These are phyloP conservation scores for Zalerion maritima DNA, from an alignment of 495 filamentous ascomycete species.

Conservation along the genomic window DNA sequence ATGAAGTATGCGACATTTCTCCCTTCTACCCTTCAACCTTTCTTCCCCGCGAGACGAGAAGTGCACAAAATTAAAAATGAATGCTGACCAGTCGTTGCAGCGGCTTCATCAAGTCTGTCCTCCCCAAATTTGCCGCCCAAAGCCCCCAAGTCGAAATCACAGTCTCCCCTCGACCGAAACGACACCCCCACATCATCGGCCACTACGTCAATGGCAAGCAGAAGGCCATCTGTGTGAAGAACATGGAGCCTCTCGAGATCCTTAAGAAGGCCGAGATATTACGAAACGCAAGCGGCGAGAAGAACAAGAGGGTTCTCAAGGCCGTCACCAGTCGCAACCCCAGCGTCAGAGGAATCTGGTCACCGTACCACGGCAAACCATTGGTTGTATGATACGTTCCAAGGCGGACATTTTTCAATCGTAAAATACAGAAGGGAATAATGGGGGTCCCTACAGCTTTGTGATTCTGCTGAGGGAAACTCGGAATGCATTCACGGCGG, in stretches of 20 bases:
- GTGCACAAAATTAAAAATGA: too few species aligned
- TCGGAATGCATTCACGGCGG: too few species aligned
- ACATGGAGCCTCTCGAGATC: conserved; percentile 67
- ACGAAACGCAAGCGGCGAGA: conserved; percentile 75
- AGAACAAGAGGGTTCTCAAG: conserved; percentile 64
- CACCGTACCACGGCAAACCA: conserved; percentile 66
- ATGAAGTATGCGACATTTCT: conserved; percentile 58
- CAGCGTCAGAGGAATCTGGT: conserved; percentile 90
- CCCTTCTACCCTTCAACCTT: neutral
- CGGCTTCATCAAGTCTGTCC: conserved; percentile 59
- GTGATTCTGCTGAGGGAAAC: too few species aligned
- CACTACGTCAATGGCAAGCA: conserved; percentile 80
- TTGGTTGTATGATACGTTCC: conserved; percentile 32
- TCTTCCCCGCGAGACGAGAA: neutral
- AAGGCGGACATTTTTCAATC: too few species aligned
- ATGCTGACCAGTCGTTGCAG: conserved; percentile 25
- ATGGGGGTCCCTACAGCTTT: too few species aligned
- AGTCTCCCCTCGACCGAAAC: conserved; percentile 71
- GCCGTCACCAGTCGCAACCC: conserved; percentile 75
- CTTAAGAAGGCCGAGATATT: conserved; percentile 67
- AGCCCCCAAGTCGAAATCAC: conserved; percentile 87
- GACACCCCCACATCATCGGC: conserved; percentile 76
- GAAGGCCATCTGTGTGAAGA: conserved; percentile 78
- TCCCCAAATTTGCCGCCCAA: conserved; percentile 58
- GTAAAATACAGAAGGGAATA: too few species aligned